Percentiles rank a stretch among this genome's conserved stretches.
phyloP scores from a whole-genome alignment of 345 rosid species.

The Anacardium occidentale region DNA sequence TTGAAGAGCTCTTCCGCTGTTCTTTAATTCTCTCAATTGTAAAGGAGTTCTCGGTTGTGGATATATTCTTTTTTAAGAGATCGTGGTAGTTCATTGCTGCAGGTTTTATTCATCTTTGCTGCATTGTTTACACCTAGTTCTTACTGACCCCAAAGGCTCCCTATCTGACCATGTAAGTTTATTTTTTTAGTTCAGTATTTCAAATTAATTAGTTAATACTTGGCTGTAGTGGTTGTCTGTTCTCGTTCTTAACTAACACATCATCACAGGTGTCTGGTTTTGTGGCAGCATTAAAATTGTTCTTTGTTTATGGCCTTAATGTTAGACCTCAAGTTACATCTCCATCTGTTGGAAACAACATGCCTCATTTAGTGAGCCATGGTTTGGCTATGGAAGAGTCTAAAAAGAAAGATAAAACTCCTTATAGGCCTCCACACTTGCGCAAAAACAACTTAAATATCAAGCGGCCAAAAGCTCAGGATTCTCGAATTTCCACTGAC shows the following conservation, averaged over 20 bases:
- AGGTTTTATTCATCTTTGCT: constrained; percentile 85
- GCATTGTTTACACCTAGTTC: constrained; percentile 73
- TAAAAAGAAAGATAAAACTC: constrained; percentile 37
- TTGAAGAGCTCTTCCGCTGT: too few relatives aligned
- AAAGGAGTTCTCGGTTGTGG: too few relatives aligned
- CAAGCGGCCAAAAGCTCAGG: constrained; percentile 40
- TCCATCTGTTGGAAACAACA: constrained; percentile 37
- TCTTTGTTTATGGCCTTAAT: constrained; percentile 69
- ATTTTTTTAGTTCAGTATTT: constrained; percentile 15
- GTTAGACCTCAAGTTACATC: constrained; percentile 34
- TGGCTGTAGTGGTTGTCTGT: constrained; percentile 8
- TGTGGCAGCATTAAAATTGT: constrained; percentile 69
- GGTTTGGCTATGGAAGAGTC: constrained; percentile 40
- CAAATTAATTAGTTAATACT: background rate
- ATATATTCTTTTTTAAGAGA: background rate
- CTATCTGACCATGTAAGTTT: constrained; percentile 75
- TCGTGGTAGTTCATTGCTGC: constrained; percentile 11
- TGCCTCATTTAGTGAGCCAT: constrained; percentile 31
- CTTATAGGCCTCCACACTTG: constrained; percentile 91
- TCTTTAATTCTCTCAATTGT: too few relatives aligned
- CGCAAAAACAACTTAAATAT: constrained; percentile 57
- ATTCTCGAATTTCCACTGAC: constrained; percentile 39
- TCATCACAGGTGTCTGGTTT: constrained; percentile 70
- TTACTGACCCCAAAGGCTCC: constrained; percentile 60
- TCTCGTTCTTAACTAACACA: constrained; percentile 14